Evolutionary conservation across 1,284 basidiomycete genomes (phyloP).

Genomic region (Ustilago lituana): DNA sequence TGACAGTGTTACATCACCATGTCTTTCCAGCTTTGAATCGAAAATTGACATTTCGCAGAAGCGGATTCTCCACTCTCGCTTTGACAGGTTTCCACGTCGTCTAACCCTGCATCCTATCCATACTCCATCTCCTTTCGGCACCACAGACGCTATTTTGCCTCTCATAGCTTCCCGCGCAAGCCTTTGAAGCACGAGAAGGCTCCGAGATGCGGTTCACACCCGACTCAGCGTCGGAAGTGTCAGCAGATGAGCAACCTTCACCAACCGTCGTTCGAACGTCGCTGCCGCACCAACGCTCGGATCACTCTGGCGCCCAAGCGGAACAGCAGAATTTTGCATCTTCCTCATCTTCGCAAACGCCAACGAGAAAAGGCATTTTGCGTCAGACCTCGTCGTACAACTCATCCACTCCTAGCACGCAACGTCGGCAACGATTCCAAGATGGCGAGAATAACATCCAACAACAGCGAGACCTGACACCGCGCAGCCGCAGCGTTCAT

Average conservation of each 20-base stretch:
- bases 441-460: not conserved
- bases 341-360: slow-evolving; percentile 16
- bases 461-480: slow-evolving; percentile 3
- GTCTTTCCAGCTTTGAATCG: no score
- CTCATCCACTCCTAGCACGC: slow-evolving; percentile 9
- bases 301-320: not conserved
- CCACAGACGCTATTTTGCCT: no score
- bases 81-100: slow-evolving; percentile 1
- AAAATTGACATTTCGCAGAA: no score
- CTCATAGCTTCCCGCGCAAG: no score
- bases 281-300: slow-evolving; percentile 15
- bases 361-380: slow-evolving; percentile 31
- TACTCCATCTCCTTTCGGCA: not conserved
- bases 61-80: slow-evolving; percentile 8
- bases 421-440: slow-evolving; percentile 18
- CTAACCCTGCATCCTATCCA: not conserved
- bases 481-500: slow-evolving; percentile 1
- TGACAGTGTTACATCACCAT: slow-evolving; percentile 1
- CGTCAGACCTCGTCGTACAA: slow-evolving; percentile 29
- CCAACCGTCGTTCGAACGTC: slow-evolving; percentile 28
- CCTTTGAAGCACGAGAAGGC: no score
- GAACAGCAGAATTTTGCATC: slow-evolving; percentile 28
- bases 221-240: slow-evolving; percentile 38
- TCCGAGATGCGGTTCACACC: slow-evolving; percentile 32
- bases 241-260: slow-evolving; percentile 24